A percentile compares a stretch with the other conserved stretches of the same genome.
Evolutionary conservation across 208 protist genomes (phyloP).

Genomic region (Endotrypanum monterogeii): DNA sequence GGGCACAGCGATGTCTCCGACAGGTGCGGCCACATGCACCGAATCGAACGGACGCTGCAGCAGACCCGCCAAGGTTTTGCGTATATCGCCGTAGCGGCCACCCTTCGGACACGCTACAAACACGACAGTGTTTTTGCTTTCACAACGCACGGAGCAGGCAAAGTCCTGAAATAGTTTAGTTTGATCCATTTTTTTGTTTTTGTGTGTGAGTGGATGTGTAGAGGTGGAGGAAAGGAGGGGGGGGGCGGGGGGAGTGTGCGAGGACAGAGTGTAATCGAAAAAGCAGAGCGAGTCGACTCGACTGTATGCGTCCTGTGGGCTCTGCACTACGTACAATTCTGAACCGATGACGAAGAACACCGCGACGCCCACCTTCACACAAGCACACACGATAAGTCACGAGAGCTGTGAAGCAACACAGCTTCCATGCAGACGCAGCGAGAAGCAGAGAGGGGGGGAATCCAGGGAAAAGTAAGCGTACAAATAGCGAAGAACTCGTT

Average conservation of each 20-base stretch:
- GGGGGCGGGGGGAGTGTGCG: background rate
- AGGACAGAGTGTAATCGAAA: background rate
- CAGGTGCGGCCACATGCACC: constrained; percentile 34
- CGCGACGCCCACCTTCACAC: background rate
- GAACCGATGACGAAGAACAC: background rate
- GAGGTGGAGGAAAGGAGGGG: background rate
- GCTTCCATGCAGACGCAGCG: background rate
- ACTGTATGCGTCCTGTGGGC: background rate
- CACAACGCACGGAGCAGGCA: constrained; percentile 54
- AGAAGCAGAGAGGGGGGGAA: background rate
- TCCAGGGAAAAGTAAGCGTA: background rate
- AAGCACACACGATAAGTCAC: background rate
- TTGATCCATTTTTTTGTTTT: constrained; percentile 25
- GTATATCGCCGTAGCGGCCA: constrained; percentile 66
- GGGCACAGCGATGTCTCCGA: constrained; percentile 7
- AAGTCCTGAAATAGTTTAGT: constrained; percentile 59
- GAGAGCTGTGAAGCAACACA: background rate
- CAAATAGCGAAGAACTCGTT: background rate
- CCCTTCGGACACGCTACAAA: constrained; percentile 63
- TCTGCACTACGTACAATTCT: background rate
- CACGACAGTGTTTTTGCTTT: constrained; percentile 50
- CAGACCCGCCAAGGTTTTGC: constrained; percentile 67
- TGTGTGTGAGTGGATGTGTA: background rate
- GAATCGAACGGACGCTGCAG: constrained; percentile 49
- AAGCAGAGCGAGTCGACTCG: background rate